Conservation (phyloP, 768 basidiomycete species). For the Lactarius akahatsu region DNA sequence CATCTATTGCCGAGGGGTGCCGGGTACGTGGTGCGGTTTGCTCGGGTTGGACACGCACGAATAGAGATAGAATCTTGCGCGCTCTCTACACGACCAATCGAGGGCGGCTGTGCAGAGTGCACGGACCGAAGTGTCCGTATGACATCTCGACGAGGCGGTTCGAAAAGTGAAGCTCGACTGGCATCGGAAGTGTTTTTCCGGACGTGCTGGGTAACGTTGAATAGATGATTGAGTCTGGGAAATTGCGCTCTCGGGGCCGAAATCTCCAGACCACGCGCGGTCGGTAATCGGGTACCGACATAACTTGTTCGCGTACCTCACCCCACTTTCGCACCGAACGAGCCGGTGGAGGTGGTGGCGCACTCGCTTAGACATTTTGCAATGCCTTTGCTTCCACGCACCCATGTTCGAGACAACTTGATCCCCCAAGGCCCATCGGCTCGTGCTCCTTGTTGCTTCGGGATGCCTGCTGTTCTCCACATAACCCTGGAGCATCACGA, state of each 20-base stretch:
- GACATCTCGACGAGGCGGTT: neutral
- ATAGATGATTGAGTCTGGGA: neutral
- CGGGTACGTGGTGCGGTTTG: neutral
- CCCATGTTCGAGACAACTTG: neutral
- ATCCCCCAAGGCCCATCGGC: neutral
- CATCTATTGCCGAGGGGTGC: conserved; percentile 8
- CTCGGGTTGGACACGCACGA: neutral
- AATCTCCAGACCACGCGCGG: neutral
- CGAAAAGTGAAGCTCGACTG: neutral
- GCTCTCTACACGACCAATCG: neutral
- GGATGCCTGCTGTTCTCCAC: neutral
- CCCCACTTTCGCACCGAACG: conserved; percentile 17
- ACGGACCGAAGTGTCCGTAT: conserved; percentile 10
- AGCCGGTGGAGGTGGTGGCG: neutral
- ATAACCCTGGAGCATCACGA: neutral
- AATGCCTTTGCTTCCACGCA: neutral
- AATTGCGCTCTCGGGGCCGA: neutral
- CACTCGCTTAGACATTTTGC: neutral
- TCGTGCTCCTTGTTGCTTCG: neutral
- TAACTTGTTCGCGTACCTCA: neutral
- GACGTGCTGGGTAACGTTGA: neutral
- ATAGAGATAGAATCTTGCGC: conserved; percentile 8
- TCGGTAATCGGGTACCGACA: neutral
- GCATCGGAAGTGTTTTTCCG: conserved; percentile 1
- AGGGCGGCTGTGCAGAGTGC: conserved; percentile 2